phyloP scores from a whole-genome alignment of 1,139 yeast genomes.

The Scheffersomyces cryptocercus region DNA sequence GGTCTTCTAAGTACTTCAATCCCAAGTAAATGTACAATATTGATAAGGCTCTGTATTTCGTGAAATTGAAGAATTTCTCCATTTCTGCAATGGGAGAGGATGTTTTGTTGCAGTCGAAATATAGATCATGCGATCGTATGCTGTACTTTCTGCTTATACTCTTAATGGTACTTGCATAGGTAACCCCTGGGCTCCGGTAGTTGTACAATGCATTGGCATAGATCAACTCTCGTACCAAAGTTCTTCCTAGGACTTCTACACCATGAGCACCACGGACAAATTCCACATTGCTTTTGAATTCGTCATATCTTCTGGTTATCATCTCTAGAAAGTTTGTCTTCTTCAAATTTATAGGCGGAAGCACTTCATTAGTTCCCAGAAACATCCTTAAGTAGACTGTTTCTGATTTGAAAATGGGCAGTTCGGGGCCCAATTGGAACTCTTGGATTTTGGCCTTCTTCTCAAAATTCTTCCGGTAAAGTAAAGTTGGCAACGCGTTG shows the following conservation, averaged over 20 bases:
- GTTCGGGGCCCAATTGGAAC: background rate
- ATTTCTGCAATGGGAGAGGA: background rate
- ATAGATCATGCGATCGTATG: background rate
- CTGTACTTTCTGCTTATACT: background rate
- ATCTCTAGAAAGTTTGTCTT: background rate
- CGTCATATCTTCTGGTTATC: background rate
- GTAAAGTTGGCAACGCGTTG: background rate
- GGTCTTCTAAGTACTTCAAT: slow-evolving; percentile 6
- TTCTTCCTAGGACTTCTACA: background rate
- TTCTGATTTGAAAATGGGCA: background rate
- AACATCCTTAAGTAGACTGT: background rate
- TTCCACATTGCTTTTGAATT: background rate
- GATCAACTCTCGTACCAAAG: background rate
- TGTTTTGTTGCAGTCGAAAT: background rate
- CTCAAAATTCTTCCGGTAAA: background rate
- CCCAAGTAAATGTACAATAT: slow-evolving; percentile 6
- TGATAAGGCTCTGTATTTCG: background rate
- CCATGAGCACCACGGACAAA: background rate
- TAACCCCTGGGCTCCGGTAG: background rate
- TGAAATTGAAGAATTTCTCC: background rate
- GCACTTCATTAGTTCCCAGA: background rate
- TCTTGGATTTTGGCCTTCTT: background rate
- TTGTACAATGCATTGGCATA: background rate
- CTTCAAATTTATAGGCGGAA: background rate
- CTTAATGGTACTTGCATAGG: background rate